Percentiles rank a stretch among this genome's conserved stretches.
phyloP scores from a whole-genome alignment of 768 basidiomycete species.

The Termitomyces sp. region DNA sequence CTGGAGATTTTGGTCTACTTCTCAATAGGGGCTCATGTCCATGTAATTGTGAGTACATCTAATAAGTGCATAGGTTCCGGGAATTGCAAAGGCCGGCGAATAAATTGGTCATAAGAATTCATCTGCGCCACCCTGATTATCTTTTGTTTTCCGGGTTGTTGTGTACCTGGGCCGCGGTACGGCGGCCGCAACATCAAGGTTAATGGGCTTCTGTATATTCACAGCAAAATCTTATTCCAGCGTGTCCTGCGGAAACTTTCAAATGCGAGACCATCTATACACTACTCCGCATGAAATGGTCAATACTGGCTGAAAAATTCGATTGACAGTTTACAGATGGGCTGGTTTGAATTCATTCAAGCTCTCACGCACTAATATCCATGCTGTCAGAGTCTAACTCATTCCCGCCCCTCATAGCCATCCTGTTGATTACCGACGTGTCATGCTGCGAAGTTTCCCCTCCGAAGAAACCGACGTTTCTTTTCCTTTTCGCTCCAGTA shows the following conservation, averaged over 20 bases:
- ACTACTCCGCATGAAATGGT: not conserved
- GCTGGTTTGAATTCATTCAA: not conserved
- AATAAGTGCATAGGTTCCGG: too few relatives aligned
- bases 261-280: too few relatives aligned
- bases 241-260: too few relatives aligned
- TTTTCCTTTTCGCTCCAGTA: constrained; percentile 12
- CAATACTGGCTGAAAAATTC: not conserved
- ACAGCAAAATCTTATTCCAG: not conserved
- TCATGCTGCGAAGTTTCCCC: constrained; percentile 3
- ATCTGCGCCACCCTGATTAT: not conserved
- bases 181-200: not conserved
- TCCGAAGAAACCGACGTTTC: not conserved
- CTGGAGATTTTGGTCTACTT: too few relatives aligned
- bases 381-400: not conserved
- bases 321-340: not conserved
- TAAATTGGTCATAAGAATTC: not conserved
- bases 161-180: not conserved
- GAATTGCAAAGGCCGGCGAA: not conserved
- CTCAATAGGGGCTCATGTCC: too few relatives aligned
- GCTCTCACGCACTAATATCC: not conserved
- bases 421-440: constrained; percentile 3
- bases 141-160: not conserved
- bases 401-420: constrained; percentile 4
- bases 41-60: too few relatives aligned
- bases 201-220: not conserved